phyloP scores from a whole-genome alignment of 2,329 filamentous ascomycete species.

The Pyricularia sp. region DNA sequence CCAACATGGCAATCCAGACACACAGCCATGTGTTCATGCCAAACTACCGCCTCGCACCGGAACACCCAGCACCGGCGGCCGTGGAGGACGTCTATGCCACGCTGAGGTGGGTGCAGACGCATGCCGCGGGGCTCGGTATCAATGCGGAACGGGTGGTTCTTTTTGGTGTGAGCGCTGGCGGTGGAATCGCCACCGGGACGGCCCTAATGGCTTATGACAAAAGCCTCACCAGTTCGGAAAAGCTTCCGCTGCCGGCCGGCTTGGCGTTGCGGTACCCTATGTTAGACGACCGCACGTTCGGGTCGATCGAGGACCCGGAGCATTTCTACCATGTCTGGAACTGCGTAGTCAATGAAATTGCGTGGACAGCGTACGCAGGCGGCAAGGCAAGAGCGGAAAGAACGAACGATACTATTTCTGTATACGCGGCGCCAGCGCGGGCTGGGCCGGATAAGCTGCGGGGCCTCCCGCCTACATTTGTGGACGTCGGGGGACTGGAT shows the following conservation, averaged over 20 bases:
- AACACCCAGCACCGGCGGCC: constrained; percentile 32
- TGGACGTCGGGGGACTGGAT: constrained; percentile 29
- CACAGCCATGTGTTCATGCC: constrained; percentile 22
- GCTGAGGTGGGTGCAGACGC: constrained; percentile 22
- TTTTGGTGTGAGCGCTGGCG: constrained; percentile 18
- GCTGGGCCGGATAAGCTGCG: constrained; percentile 10
- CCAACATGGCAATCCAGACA: constrained; percentile 1
- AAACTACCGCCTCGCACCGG: constrained; percentile 40
- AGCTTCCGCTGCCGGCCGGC: constrained; percentile 19
- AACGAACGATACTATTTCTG: not conserved
- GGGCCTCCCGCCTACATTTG: constrained; percentile 25
- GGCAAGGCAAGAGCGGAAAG: not conserved
- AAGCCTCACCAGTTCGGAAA: constrained; percentile 7
- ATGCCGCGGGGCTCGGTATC: constrained; percentile 13
- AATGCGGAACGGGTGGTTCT: constrained; percentile 17
- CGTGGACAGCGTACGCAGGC: constrained; percentile 17
- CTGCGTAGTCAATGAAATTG: constrained; percentile 12
- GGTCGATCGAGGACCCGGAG: constrained; percentile 8
- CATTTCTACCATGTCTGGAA: constrained; percentile 14
- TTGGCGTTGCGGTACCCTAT: constrained; percentile 26
- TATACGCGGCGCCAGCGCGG: constrained; percentile 17
- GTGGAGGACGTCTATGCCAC: constrained; percentile 28
- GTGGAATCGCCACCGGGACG: constrained; percentile 14
- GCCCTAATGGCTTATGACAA: constrained; percentile 31
- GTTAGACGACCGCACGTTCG: constrained; percentile 23